These are phyloP conservation scores for Kuraishia ogatae DNA, from an alignment of 805 yeast species.

Conservation along the genomic window DNA sequence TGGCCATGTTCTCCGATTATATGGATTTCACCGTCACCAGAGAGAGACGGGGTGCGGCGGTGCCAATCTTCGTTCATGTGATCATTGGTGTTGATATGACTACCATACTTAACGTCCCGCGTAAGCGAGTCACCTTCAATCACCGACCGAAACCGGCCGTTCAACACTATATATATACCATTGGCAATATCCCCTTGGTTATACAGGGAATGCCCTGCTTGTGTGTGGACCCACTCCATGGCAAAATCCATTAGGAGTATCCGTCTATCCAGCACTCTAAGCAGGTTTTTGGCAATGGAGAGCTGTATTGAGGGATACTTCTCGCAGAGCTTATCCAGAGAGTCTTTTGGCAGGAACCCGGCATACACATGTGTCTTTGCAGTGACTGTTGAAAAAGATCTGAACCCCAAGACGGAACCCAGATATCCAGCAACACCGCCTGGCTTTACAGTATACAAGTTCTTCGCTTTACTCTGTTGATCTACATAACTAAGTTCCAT, in stretches of 20 bases:
- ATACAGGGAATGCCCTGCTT: constrained; percentile 77
- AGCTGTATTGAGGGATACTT: constrained; percentile 68
- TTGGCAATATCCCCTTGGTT: constrained; percentile 82
- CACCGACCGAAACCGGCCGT: constrained; percentile 77
- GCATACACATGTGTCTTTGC: constrained; percentile 57
- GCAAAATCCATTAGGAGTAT: constrained; percentile 80
- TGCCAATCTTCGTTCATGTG: no score
- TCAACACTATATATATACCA: constrained; percentile 82
- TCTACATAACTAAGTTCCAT: constrained; percentile 53
- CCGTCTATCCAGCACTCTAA: constrained; percentile 56
- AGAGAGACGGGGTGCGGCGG: background rate
- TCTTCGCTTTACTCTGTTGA: constrained; percentile 23
- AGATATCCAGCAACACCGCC: constrained; percentile 89
- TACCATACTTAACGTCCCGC: background rate
- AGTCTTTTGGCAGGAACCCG: constrained; percentile 60
- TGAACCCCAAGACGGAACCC: constrained; percentile 70
- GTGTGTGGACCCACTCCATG: constrained; percentile 86
- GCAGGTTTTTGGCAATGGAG: constrained; percentile 67
- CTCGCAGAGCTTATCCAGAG: constrained; percentile 61
- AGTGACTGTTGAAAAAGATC: constrained; percentile 63
- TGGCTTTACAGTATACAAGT: constrained; percentile 48
- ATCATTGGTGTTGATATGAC: constrained; percentile 6
- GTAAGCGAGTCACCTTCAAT: constrained; percentile 8
- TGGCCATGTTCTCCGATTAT: constrained; percentile 79
- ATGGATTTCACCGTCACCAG: constrained; percentile 7